Evolutionary conservation across 192 early-diverging fungal genomes (phyloP).

Genomic region (Gonapodya sp.): DNA sequence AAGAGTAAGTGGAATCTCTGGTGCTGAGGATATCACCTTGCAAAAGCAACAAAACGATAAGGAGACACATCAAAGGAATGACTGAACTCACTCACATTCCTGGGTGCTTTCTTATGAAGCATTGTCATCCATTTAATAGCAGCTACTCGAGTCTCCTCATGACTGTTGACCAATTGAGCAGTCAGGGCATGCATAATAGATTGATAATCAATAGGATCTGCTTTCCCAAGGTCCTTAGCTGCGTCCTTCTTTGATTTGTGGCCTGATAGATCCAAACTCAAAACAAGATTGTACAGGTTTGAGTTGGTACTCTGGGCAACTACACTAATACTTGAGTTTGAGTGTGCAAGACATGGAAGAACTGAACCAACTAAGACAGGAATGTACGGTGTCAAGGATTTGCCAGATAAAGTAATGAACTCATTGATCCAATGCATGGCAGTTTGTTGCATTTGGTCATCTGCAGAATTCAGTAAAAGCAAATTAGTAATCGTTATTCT

Average conservation of each 20-base stretch:
- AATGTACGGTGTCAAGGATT: constrained; percentile 73
- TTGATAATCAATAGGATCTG: constrained; percentile 51
- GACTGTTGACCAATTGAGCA: constrained; percentile 69
- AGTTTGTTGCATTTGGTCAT: constrained; percentile 84
- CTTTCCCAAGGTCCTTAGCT: not conserved
- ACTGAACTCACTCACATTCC: constrained; percentile 31
- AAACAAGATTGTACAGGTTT: constrained; percentile 66
- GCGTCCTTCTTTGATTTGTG: not conserved
- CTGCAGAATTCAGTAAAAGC: too few relatives aligned
- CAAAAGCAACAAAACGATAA: constrained; percentile 12
- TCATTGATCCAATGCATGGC: constrained; percentile 87
- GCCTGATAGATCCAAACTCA: constrained; percentile 2
- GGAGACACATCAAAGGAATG: constrained; percentile 13
- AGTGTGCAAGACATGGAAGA: constrained; percentile 77
- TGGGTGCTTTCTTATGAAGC: constrained; percentile 84
- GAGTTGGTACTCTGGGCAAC: constrained; percentile 77
- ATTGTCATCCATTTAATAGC: constrained; percentile 95
- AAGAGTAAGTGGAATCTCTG: constrained; percentile 75
- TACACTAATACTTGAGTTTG: constrained; percentile 47
- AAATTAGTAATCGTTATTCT: too few relatives aligned
- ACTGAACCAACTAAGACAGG: constrained; percentile 73
- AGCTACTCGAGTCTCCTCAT: constrained; percentile 85
- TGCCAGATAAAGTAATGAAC: constrained; percentile 72
- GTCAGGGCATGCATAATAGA: constrained; percentile 70
- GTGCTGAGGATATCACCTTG: constrained; percentile 77